Conservation (phyloP, 1,284 basidiomycete genomes). For the Hypsizygus ulmarius region DNA sequence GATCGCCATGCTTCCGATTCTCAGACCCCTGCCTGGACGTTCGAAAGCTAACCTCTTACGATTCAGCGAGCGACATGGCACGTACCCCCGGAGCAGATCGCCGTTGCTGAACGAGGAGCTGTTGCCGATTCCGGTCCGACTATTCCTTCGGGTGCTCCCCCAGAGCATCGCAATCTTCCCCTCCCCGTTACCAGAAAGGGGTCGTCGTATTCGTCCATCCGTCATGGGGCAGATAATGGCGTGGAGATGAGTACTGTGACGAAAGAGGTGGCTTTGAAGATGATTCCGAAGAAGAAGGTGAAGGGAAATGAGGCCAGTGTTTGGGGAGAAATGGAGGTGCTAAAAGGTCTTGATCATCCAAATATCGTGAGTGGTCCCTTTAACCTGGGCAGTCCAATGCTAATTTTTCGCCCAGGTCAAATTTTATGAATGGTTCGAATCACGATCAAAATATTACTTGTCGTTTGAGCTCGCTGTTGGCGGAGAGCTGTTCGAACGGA, state of each 20-base stretch:
- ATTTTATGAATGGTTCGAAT: conserved; percentile 93
- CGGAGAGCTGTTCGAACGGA: conserved; percentile 87
- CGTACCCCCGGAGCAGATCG: conserved; percentile 57
- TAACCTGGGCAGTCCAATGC: conserved; percentile 2
- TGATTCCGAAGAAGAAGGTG: conserved; percentile 90
- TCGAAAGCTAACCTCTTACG: conserved; percentile 1
- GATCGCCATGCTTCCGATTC: neutral
- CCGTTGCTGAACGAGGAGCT: conserved; percentile 58
- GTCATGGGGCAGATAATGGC: conserved; percentile 13
- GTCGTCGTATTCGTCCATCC: conserved; percentile 21
- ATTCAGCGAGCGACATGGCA: conserved; percentile 68
- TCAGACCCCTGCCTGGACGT: neutral
- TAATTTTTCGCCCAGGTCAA: conserved; percentile 59
- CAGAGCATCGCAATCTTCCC: conserved; percentile 22
- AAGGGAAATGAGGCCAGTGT: conserved; percentile 85
- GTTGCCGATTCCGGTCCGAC: conserved; percentile 29
- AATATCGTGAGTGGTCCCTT: conserved; percentile 70
- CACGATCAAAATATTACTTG: conserved; percentile 86
- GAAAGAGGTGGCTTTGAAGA: conserved; percentile 83
- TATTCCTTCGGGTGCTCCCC: conserved; percentile 17
- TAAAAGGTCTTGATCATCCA: conserved; percentile 83
- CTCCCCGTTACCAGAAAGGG: conserved; percentile 21
- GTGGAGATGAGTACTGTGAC: conserved; percentile 26
- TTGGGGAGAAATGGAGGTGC: conserved; percentile 87
- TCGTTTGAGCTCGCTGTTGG: conserved; percentile 89